Conservation (phyloP, 2,329 filamentous ascomycete species). For the Fusarium liriodendri region DNA sequence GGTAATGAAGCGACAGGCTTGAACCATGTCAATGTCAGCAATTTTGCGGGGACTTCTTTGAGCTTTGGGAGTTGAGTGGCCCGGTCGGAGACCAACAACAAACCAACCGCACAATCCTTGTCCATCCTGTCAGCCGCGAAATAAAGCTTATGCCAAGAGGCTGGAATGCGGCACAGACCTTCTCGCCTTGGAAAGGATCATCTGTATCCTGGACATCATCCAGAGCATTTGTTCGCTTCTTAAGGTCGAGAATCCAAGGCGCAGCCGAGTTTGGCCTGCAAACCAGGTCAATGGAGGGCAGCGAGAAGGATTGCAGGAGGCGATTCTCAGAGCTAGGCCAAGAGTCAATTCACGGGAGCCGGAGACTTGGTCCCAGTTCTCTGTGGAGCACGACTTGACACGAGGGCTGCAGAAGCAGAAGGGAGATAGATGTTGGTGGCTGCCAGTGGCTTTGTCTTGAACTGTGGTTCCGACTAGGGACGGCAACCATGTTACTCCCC, state of each 20-base stretch:
- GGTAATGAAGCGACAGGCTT: conserved; percentile 3
- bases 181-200: neutral
- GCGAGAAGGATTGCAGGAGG: neutral
- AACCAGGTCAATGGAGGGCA: neutral
- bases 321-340: neutral
- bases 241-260: neutral
- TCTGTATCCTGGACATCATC: neutral
- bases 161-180: neutral
- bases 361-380: neutral
- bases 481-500: neutral
- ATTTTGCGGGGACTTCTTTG: neutral
- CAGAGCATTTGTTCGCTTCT: neutral
- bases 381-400: neutral
- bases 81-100: neutral
- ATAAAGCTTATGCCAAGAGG: conserved; percentile 12
- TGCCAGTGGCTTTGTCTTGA: neutral
- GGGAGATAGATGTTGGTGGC: neutral
- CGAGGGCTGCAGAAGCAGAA: neutral
- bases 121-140: conserved; percentile 5
- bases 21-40: conserved; percentile 7
- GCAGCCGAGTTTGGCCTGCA: neutral
- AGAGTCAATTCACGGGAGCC: neutral
- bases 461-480: neutral
- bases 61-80: neutral
- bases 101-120: conserved; percentile 1